Percentiles rank a stretch among this genome's conserved stretches.
Conservation (phyloP, 805 yeast species). For the Deakozyma indianensis region DNA sequence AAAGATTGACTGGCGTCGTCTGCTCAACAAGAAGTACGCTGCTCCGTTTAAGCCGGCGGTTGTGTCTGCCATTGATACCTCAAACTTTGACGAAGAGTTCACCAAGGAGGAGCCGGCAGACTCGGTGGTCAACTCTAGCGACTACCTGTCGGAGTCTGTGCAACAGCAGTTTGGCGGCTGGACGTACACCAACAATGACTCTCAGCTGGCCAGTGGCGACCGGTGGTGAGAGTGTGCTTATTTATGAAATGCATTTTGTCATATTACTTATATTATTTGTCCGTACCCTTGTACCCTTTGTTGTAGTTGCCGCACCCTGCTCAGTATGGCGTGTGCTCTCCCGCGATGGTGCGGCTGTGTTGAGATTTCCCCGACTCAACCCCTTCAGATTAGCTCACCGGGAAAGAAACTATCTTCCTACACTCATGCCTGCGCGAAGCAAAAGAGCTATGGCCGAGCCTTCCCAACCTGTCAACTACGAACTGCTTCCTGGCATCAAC, state of each 20-base stretch:
- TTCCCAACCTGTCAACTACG: background rate
- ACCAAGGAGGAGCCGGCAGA: conserved; percentile 90
- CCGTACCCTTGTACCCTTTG: no score
- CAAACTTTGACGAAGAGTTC: conserved; percentile 78
- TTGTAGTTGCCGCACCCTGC: no score
- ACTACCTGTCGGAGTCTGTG: conserved; percentile 76
- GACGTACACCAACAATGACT: conserved; percentile 47
- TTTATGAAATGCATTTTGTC: background rate
- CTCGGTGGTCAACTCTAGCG: conserved; percentile 76
- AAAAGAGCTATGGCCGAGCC: no score
- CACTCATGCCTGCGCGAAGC: no score
- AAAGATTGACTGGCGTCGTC: conserved; percentile 79
- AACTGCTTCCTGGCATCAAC: conserved; percentile 60
- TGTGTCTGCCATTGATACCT: conserved; percentile 70
- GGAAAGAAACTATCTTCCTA: no score
- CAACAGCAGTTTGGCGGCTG: conserved; percentile 98
- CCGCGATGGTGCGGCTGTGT: background rate
- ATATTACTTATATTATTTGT: no score
- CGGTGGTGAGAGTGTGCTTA: conserved; percentile 13
- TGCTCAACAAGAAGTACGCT: conserved; percentile 71
- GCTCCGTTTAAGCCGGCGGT: conserved; percentile 96
- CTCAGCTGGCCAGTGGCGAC: conserved; percentile 19
- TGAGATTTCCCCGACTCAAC: background rate
- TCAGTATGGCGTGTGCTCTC: no score
- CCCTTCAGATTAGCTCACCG: no score